These are phyloP conservation scores for Agaricales sp. DNA, from an alignment of 1,284 basidiomycete genomes.

Conservation along the genomic window DNA sequence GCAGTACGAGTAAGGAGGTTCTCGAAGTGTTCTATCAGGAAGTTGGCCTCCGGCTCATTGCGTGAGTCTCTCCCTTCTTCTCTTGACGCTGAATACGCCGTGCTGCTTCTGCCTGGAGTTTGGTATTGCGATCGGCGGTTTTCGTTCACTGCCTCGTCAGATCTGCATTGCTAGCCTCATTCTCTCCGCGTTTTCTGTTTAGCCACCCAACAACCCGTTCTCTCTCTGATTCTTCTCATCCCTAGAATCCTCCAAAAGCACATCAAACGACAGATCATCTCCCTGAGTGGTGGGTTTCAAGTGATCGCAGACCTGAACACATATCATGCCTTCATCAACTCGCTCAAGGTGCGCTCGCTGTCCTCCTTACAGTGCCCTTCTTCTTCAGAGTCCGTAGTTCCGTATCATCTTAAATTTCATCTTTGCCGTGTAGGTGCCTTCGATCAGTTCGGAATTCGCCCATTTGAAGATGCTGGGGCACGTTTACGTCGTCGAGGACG, in stretches of 20 bases:
- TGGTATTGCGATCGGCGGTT: no score
- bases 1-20: constrained; percentile 92
- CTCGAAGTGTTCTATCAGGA: constrained; percentile 97
- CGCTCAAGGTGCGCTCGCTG: constrained; percentile 48
- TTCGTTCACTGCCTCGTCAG: no score
- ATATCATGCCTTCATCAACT: constrained; percentile 82
- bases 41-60: constrained; percentile 85
- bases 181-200: no score
- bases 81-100: constrained; percentile 13
- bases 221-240: no score
- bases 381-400: not conserved
- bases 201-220: no score
- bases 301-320: constrained; percentile 94
- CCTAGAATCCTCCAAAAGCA: constrained; percentile 89
- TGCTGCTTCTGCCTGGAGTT: not conserved
- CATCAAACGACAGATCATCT: constrained; percentile 94
- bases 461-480: constrained; percentile 95
- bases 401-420: no score
- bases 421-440: constrained; percentile 49
- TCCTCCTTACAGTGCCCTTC: not conserved
- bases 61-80: constrained; percentile 35
- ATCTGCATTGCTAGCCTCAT: no score
- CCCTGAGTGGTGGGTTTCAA: constrained; percentile 87
- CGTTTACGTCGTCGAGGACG: constrained; percentile 87
- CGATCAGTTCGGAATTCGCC: constrained; percentile 79